Base-by-base conservation (phyloP, 2,329 filamentous ascomycete genomes). In the Lizonia empirigonia region DNA sequence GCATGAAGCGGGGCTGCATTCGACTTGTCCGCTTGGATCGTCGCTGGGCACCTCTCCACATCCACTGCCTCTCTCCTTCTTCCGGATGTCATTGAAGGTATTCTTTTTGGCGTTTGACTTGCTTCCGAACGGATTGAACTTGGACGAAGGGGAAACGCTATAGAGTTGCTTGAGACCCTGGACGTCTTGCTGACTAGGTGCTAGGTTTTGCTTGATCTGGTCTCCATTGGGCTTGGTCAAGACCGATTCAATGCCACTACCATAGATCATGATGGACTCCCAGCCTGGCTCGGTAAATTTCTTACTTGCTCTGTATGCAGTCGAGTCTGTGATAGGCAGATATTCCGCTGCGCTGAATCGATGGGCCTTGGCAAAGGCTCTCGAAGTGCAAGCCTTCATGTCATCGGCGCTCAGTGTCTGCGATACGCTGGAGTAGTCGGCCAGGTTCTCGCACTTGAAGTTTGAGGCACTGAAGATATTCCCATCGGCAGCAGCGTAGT, bases 191-290 rank as follows among this genome's bases (percentile, higher is more conserved):
- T 39, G 37, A 39, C 37, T 39, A 22, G 37, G 37, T 9, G 37
- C 18, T n/a, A 39, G 26, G 22, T 26, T 22, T 22, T 26, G 37
- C 22, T 18, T 39, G 18, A 39, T 39, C 16, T 19, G 20, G 6
- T 39, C 37, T 24, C 37, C 22, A 22, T 39, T 39, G 13, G 37
- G 37, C n/a, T 39, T 39, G 26, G 37, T 39, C 22, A 39, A 27
- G n/a, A 22, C 37, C 22, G 37, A 27, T 18, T 22, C 37, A 19
- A 26, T 39, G 4, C 27, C 5, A 39, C 37, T 39, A 27, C 27
- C 22, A 22, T 39, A 39, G 20, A 39, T 39, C 37, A 39, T 39
- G 37, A 39, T 39, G 19, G 37, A 39, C 13, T 39, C 37, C 37
- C 37, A 39, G 22, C 27, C 37, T 22, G 37, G 37, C 18, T 39